A percentile compares a stretch with the other conserved stretches of the same genome.
phyloP scores from a whole-genome alignment of 257 asterid species.

The Jasminum sambac region DNA sequence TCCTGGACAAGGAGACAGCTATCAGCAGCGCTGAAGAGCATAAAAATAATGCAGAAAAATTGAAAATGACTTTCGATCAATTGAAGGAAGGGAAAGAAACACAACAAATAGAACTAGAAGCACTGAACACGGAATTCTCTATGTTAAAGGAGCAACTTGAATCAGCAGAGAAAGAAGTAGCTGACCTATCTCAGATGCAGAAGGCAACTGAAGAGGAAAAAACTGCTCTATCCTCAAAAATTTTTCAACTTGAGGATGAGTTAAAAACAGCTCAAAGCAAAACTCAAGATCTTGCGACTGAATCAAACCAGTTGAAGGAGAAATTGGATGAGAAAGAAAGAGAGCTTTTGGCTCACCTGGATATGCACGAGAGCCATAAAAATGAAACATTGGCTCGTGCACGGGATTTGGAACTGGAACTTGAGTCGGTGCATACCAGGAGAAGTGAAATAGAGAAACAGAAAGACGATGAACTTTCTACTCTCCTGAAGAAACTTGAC shows the following conservation, averaged over 20 bases:
- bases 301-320: constrained; percentile 40
- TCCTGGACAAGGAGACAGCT: constrained; percentile 34
- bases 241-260: constrained; percentile 39
- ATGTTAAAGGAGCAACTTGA: constrained; percentile 34
- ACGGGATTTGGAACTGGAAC: background rate
- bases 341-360: constrained; percentile 13
- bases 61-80: constrained; percentile 25
- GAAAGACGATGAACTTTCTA: constrained; percentile 22
- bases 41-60: constrained; percentile 34
- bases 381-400: background rate
- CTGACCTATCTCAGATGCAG: constrained; percentile 33
- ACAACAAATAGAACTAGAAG: constrained; percentile 43
- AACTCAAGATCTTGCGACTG: constrained; percentile 42
- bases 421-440: background rate
- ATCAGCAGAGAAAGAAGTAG: constrained; percentile 41
- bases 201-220: constrained; percentile 40
- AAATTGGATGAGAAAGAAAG: constrained; percentile 39
- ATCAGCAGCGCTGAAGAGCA: constrained; percentile 32
- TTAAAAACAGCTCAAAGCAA: constrained; percentile 38
- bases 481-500: constrained; percentile 28
- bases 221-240: constrained; percentile 30
- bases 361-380: background rate
- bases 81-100: constrained; percentile 47
- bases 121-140: constrained; percentile 39
- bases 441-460: constrained; percentile 2